Evolutionary conservation across 805 yeast genomes (phyloP).

Genomic region (Candida cerambycidarum): DNA sequence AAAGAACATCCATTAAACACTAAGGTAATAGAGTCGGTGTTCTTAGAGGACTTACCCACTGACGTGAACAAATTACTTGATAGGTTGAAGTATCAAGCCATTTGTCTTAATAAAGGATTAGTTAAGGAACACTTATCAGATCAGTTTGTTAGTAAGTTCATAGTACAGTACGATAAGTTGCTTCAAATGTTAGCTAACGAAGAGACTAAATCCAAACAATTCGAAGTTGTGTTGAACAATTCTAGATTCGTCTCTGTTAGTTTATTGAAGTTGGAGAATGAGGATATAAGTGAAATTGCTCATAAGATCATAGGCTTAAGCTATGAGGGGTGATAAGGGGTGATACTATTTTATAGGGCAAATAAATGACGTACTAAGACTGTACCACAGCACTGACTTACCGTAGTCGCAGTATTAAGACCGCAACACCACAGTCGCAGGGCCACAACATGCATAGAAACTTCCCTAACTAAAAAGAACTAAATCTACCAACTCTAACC

Average conservation of each 20-base stretch:
- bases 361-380: too few relatives aligned
- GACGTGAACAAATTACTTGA: constrained; percentile 12
- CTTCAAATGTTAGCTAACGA: constrained; percentile 10
- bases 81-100: constrained; percentile 13
- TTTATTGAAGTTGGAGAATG: constrained; percentile 9
- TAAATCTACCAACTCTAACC: too few relatives aligned
- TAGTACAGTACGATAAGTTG: constrained; percentile 13
- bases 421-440: not conserved
- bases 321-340: too few relatives aligned
- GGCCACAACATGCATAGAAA: not conserved
- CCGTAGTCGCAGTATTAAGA: too few relatives aligned
- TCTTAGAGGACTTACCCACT: constrained; percentile 11
- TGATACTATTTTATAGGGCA: too few relatives aligned
- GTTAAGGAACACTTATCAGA: not conserved
- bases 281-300: constrained; percentile 7
- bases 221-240: constrained; percentile 28
- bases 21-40: constrained; percentile 11
- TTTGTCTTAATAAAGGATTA: constrained; percentile 8
- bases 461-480: too few relatives aligned
- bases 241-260: constrained; percentile 29
- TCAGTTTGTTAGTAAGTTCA: constrained; percentile 6
- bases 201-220: constrained; percentile 8
- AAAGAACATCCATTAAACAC: constrained; percentile 6
- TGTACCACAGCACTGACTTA: too few relatives aligned
- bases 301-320: constrained; percentile 6